These are phyloP conservation scores for Neocallimastix lanati DNA, from an alignment of 192 early-diverging fungal genomes.

Conservation along the genomic window DNA sequence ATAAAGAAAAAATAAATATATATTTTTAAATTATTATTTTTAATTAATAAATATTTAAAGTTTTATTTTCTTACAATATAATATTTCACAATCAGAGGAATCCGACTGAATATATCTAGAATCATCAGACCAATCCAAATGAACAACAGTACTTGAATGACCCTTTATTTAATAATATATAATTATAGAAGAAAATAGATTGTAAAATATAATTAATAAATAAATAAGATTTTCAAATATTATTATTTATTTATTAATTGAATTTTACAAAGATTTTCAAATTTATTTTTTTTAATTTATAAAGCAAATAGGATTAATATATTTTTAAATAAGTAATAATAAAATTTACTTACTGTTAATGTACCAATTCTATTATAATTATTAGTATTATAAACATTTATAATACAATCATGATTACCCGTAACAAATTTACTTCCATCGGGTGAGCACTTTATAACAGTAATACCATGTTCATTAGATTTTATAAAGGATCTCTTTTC, in stretches of 20 bases:
- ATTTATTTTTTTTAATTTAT: too few species aligned
- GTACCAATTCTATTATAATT: neutral
- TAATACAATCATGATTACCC: neutral
- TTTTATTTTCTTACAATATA: neutral
- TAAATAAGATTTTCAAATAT: too few species aligned
- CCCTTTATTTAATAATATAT: neutral
- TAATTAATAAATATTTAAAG: too few species aligned
- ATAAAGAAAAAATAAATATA: too few species aligned
- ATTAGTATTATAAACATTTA: neutral
- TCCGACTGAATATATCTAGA: neutral
- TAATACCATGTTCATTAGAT: neutral
- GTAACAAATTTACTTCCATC: neutral
- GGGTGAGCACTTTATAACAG: neutral
- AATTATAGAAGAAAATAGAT: too few species aligned
- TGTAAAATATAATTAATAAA: too few species aligned
- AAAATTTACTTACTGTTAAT: neutral
- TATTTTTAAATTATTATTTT: too few species aligned
- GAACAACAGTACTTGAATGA: neutral
- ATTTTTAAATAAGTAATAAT: too few species aligned
- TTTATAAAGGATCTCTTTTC: neutral
- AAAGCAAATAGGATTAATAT: too few species aligned
- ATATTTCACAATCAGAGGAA: neutral
- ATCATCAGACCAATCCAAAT: neutral
- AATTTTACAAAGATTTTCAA: too few species aligned
- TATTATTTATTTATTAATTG: too few species aligned